Evolutionary conservation across 805 yeast genomes (phyloP), one percentile per base, ranked within the genome.

Genomic region (Starmera amethionina): DNA sequence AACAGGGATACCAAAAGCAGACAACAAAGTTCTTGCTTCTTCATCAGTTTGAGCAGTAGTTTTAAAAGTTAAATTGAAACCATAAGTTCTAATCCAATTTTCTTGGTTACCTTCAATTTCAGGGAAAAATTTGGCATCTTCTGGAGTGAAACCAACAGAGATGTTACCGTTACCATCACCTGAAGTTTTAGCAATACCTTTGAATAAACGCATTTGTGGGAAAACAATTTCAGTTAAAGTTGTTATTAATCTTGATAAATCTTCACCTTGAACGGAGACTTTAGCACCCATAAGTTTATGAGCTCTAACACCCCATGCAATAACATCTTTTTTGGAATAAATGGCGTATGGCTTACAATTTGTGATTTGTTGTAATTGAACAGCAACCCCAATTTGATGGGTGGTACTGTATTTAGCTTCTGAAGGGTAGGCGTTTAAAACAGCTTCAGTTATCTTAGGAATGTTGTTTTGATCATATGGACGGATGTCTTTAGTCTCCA

Each of bases 201-300:
- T 67, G 62, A 84, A 93, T 38, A 87, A 86, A 72, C 95, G 81
- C 42, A 89, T 77, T 62, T 96, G 77, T 36, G 99, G 98, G 51
- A 93, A 72, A 15, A 93, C 97, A 46, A 94, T 66, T 64, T 93
- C 98, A 2, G 95, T 79, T 51, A 93, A 65, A 1, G 97, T 90
- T 7, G 83, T 62, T 43, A 93, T 55, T 54, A 94, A 93, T 65
- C 88, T 96, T 41, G 79, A 65, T 79, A 89, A 84, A 40, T 84
- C 82, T 48, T 79, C 73, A 36, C 97, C 98, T 29, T 68, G 68
- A 41, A 94, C 65, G 43, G 73, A 75, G 12, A 81, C 80, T 55
- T 84, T 83, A 40, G 94, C 95, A 40, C 98, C 99, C 77, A 94
- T 83, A 38, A 81, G 81, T 70, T 77, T 80, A 32, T 96, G 96